phyloP scores from a whole-genome alignment of 2,329 filamentous ascomycete genomes.

The Hypomyces rosellus region DNA sequence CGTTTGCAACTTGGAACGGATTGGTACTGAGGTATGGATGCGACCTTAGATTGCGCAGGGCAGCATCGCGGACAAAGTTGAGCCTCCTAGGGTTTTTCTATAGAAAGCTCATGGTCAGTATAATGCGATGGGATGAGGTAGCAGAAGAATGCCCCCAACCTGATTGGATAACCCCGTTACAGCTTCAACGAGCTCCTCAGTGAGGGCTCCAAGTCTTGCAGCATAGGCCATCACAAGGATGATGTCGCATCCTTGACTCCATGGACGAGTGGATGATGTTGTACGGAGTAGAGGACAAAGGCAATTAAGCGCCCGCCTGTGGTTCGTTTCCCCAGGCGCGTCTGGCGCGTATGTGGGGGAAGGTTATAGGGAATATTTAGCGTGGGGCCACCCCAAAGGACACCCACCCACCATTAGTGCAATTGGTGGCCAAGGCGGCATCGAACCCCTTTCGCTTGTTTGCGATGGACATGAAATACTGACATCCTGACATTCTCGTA shows the following conservation, averaged over 20 bases:
- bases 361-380: background rate
- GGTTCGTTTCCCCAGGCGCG: background rate
- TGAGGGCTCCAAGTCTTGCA: conserved; percentile 56
- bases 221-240: conserved; percentile 60
- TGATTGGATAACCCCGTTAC: conserved; percentile 50
- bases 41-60: conserved; percentile 45
- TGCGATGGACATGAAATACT: background rate
- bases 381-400: background rate
- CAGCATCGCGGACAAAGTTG: conserved; percentile 40
- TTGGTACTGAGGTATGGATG: conserved; percentile 61
- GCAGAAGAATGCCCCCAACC: conserved; percentile 31
- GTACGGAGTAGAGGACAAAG: background rate
- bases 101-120: conserved; percentile 2
- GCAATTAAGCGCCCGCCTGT: background rate
- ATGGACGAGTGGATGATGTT: background rate
- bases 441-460: background rate
- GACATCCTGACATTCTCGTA: no score
- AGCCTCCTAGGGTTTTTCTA: conserved; percentile 31
- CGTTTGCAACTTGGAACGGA: conserved; percentile 63
- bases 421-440: background rate
- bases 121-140: background rate
- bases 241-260: conserved; percentile 6
- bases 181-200: conserved; percentile 63
- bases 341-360: background rate
- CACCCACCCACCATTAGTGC: background rate